Base-by-base conservation (phyloP, 192 early-diverging fungal genomes). In the Entomortierella chlamydospora region DNA sequence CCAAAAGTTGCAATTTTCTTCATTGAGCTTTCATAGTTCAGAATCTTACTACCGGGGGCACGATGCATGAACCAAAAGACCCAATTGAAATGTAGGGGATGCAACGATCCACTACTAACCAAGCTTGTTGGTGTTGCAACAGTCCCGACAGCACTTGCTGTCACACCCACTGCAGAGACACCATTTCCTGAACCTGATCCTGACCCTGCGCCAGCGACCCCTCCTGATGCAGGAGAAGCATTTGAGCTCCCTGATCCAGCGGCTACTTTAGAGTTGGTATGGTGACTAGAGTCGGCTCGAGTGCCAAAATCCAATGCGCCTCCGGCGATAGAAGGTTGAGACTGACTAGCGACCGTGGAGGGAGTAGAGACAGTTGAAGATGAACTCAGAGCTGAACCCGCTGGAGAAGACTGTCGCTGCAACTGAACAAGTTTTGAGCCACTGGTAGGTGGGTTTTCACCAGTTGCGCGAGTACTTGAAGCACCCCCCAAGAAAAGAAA, bases 41-140 rank as follows among this genome's bases (percentile, higher is more conserved):
- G 68, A 58, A 96, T 92, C 77, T 95, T 97, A 61, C 91, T 87
- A 45, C 94, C 91, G 2, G 95, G 94, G 33, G 90, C 85, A 33
- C 96, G 92, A 85, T 96, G 95, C 93, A 97, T 96, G 65, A 94
- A 96, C 93, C 93, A 97, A 82, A 95, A 95, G 29, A 94, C 91
- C 95, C 95, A 97, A 11, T 92, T 85, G 65, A 88, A 93, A 43
- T 87, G 90, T 66, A 97, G 84, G 45, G 92, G 89, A 55, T 94
- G 93, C 43, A 81, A 59, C n/a, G 68, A 61, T 45, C 45, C 68
- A 17, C 30, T 54, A 12, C 50, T 39, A 42, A 26, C 37, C 22
- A 42, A 33, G 13, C 18, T 33, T 4, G 42, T 4, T 23, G 60
- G 28, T 18, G 29, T 28, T 31, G 45, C 39, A 57, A n/a, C 34